A percentile compares a stretch with the other conserved stretches of the same genome.
Conservation (phyloP, 164 flowering plant genomes). For the grape (Vitis vinifera) region ASM3070453v1 NC_081812.1:9127001-9127500, state of each 20-base stretch:
- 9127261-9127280: constrained; percentile 77
- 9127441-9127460: too few species aligned
- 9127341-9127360: constrained; percentile 94
- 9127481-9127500: too few species aligned
- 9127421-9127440: too few species aligned
- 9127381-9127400: too few species aligned
- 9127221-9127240: neutral
- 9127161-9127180: neutral
- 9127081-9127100: too few species aligned
- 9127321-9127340: constrained; percentile 92
- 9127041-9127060: too few species aligned
- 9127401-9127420: too few species aligned
- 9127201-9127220: neutral
- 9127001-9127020: too few species aligned
- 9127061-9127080: too few species aligned
- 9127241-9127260: constrained; percentile 4
- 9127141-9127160: neutral
- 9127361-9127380: neutral
- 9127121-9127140: neutral
- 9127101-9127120: too few species aligned
- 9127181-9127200: neutral
- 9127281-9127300: constrained; percentile 89
- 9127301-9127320: constrained; percentile 89
- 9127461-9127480: too few species aligned
- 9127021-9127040: too few species aligned